Base-by-base conservation (phyloP, 2,329 filamentous ascomycete species). In the Mariannaea sp. region DNA sequence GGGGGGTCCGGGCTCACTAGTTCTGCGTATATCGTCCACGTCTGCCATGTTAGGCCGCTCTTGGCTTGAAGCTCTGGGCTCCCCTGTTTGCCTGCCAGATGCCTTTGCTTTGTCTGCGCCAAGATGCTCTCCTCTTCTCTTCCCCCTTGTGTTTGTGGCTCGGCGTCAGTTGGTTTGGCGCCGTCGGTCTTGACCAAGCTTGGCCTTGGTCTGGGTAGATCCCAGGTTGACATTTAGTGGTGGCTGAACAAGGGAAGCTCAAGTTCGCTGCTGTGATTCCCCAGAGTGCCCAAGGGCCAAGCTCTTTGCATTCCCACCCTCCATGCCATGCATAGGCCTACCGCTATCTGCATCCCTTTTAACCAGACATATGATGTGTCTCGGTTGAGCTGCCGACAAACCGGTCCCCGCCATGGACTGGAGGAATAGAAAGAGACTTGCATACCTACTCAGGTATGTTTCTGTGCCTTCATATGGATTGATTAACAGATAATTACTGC, bases 311-410 rank as follows among this genome's bases (percentile, higher is more conserved):
- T 8, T 24, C 30, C 47, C 36, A 32, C 9, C 29, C 9, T 32
- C 5, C 32, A 43, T 36, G 36, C 35, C 49, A 46, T 47, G 42
- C 29, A 26, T 35, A 14, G 17, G n/a, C 41, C 22, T 33, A 33
- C 40, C 45, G 27, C 12, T 24, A 13, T 40, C 7, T n/a, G 38
- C 8, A 26, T 22, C 24, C 33, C 48, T 22, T 44, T 27, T 24
- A n/a, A n/a, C n/a, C n/a, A n/a, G n/a, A n/a, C n/a, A n/a, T n/a
- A 35, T 10, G 42, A 38, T 24, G 48, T 59, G 54, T 62, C 61
- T 61, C 45, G 54, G 46, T 56, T 61, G 49, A 64, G 57, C 61
- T 55, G 55, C 61, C 35, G 32, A 48, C 36, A 36, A 46, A 45
- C 55, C 54, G 13, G 43, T 43, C 42, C 55, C 49, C 45, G 32